Evolutionary conservation across 352 stramenopile genomes (phyloP), one percentile per base, ranked within the genome.

Genomic region (Phytopythium sindhum): DNA sequence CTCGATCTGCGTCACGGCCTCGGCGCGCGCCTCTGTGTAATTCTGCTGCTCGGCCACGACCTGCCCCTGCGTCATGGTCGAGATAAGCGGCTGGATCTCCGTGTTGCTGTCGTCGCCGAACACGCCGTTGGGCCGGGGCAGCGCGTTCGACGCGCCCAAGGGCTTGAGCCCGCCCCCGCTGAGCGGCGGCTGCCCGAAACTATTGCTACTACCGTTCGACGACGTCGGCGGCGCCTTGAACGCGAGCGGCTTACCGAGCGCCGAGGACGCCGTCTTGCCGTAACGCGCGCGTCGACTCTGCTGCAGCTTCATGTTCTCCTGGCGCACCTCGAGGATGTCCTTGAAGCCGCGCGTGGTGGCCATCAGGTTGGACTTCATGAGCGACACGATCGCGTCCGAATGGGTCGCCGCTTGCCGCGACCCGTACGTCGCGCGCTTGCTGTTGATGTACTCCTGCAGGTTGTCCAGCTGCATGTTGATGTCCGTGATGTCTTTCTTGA

Each of bases 401-500:
- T 95, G 86, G 29, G 68, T 91, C n/a, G 83, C 82, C 28, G 82
- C 84, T 66, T 94, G 86, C 26, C 70, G 66, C n/a, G 84, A 93
- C 1, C 72, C 68, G 39, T 78, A 79, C 48, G 65, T 69, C 44
- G 78, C 71, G 48, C 80, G 80, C 65, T 88, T 80, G 64, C 80
- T 90, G 66, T 89, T 79, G 15, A 90, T 81, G 56, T 91, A 95
- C 39, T 91, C 81, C 73, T 88, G 80, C 19, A 95, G 57, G 50
- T 93, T 89, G 67, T 95, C 85, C 45, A 95, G 74, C 70, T 95
- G 84, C 60, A 85, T 80, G 63, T 92, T 92, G 73, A 95, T 95
- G 44, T 86, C 73, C 10, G 84, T 95, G 65, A 95, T 95, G 61
- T 95, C 86, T 50, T 92, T 90, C 77, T 95, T 93, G 47, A 95